These are phyloP conservation scores for Calonectria naviculata DNA, from an alignment of 2,329 filamentous ascomycete genomes.

Conservation along the genomic window DNA sequence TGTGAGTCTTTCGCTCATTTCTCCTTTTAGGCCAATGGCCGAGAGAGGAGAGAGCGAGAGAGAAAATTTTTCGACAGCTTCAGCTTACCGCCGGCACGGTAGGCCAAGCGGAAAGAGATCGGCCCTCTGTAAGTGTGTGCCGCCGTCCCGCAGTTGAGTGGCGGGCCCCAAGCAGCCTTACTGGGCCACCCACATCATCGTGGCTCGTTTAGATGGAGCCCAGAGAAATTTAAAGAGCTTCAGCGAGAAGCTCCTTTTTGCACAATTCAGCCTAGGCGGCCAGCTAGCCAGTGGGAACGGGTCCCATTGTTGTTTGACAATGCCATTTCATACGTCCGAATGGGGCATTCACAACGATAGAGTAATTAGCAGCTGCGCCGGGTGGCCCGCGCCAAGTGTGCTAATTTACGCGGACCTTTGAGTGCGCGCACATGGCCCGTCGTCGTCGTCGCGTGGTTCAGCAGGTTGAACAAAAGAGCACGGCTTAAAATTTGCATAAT, in stretches of 20 bases:
- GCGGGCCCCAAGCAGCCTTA: not conserved
- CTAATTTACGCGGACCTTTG: not conserved
- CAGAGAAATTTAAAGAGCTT: not conserved
- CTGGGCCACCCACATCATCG: not conserved
- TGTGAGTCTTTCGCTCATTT: not conserved
- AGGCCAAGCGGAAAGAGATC: not conserved
- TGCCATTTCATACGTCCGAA: not conserved
- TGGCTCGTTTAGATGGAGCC: not conserved
- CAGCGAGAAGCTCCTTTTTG: not conserved
- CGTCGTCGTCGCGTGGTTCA: not conserved
- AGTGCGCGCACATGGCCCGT: not conserved
- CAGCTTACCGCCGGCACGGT: not conserved
- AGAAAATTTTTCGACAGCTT: not conserved
- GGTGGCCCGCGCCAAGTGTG: conserved; percentile 1
- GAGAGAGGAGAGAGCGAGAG: conserved; percentile 1
- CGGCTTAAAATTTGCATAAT: conserved; percentile 46
- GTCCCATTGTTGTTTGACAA: conserved; percentile 1
- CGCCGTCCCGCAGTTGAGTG: not conserved
- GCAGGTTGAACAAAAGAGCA: conserved; percentile 22
- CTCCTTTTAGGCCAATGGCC: not conserved
- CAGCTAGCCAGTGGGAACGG: not conserved
- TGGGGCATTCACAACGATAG: not conserved
- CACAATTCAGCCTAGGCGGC: conserved; percentile 11
- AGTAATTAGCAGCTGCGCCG: conserved; percentile 8
- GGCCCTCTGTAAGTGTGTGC: not conserved